Evolutionary conservation across 2,329 filamentous ascomycete species (phyloP).

Genomic region (Juglanconis sp.): DNA sequence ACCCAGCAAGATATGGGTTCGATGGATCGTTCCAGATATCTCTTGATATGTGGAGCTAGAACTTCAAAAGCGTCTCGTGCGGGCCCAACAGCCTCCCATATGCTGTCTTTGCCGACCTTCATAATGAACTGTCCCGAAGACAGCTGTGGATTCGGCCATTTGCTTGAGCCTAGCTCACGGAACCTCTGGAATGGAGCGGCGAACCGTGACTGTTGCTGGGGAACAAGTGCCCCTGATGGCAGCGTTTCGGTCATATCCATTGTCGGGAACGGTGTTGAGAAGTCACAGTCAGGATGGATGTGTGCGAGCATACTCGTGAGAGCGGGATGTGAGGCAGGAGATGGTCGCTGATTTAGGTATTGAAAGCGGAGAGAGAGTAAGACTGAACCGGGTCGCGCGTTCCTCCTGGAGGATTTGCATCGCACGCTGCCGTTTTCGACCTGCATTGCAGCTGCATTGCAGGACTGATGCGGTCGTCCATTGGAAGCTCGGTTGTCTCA

Average conservation of each 20-base stretch:
- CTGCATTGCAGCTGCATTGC: not conserved
- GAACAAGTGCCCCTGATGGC: not conserved
- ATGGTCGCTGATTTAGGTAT: not conserved
- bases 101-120: not conserved
- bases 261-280: not conserved
- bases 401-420: not conserved
- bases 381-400: not conserved
- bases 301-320: not conserved
- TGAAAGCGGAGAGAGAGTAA: not conserved
- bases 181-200: not conserved
- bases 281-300: not conserved
- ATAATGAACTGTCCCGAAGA: not conserved
- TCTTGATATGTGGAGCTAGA: not conserved
- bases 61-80: not conserved
- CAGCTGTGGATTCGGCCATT: not conserved
- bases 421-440: not conserved
- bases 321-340: not conserved
- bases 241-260: not conserved
- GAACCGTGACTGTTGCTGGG: not conserved
- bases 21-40: not conserved
- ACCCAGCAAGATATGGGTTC: conserved; percentile 2
- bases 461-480: too few species aligned
- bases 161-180: not conserved
- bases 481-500: too few species aligned
- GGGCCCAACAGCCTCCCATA: conserved; percentile 6